Conservation (phyloP, 192 early-diverging fungal genomes). For the Geosiphon pyriformis region DNA sequence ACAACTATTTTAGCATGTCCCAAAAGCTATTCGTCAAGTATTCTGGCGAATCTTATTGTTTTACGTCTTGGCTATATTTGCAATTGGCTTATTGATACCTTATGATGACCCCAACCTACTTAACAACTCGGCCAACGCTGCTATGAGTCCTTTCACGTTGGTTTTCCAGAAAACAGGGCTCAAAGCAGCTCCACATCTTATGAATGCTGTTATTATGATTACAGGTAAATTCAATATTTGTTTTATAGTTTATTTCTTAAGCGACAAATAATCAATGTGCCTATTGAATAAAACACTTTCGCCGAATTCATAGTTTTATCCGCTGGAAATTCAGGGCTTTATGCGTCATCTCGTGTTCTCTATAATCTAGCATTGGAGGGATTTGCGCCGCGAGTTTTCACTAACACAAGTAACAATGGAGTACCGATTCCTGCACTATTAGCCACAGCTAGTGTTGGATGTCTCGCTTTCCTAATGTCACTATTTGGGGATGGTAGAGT, state of each 20-base stretch:
- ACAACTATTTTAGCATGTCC: constrained; percentile 44
- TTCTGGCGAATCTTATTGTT: constrained; percentile 70
- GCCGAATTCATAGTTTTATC: constrained; percentile 42
- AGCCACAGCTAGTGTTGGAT: constrained; percentile 49
- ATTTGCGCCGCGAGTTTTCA: constrained; percentile 57
- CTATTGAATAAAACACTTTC: not conserved
- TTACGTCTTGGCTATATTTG: constrained; percentile 59
- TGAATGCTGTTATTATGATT: constrained; percentile 70
- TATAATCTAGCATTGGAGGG: constrained; percentile 56
- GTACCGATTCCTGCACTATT: constrained; percentile 56
- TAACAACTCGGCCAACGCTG: constrained; percentile 36
- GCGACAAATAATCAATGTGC: not conserved
- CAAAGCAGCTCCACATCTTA: constrained; percentile 48
- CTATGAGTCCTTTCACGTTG: constrained; percentile 60
- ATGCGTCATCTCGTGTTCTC: constrained; percentile 62
- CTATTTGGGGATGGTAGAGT: constrained; percentile 51
- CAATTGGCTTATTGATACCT: constrained; percentile 67
- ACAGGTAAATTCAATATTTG: constrained; percentile 27
- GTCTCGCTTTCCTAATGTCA: constrained; percentile 51
- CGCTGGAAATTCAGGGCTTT: constrained; percentile 71
- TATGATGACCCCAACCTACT: constrained; percentile 51
- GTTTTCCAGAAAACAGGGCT: constrained; percentile 57
- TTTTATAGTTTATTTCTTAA: not conserved
- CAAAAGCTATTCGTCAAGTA: constrained; percentile 66
- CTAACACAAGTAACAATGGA: constrained; percentile 42